These are phyloP conservation scores for Nepenthes gracilis DNA, from an alignment of 148 eudicot species.

Conservation along the genomic window DNA sequence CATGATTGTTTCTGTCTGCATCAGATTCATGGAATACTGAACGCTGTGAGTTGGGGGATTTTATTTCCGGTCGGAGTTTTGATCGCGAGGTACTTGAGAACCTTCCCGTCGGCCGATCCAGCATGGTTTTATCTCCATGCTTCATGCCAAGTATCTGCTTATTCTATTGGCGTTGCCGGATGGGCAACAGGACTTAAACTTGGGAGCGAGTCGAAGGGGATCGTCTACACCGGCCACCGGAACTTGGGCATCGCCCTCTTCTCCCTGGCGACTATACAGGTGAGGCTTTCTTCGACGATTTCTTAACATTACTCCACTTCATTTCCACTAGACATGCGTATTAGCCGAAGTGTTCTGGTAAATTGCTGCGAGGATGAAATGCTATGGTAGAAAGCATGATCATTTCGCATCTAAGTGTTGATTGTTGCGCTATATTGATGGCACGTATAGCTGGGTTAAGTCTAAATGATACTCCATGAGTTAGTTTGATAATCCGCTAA, in stretches of 20 bases:
- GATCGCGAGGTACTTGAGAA: slow-evolving; percentile 63
- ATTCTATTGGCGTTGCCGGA: slow-evolving; percentile 85
- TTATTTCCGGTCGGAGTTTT: slow-evolving; percentile 75
- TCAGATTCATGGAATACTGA: slow-evolving; percentile 89
- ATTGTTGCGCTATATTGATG: too few relatives aligned
- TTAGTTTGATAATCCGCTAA: too few relatives aligned
- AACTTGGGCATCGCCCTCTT: slow-evolving; percentile 81
- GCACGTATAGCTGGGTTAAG: too few relatives aligned
- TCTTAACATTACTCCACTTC: background rate
- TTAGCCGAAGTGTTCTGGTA: too few relatives aligned
- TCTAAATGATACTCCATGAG: too few relatives aligned
- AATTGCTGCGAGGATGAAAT: too few relatives aligned
- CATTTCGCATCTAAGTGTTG: too few relatives aligned
- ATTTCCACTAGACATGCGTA: background rate
- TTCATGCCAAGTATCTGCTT: slow-evolving; percentile 62
- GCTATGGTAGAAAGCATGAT: too few relatives aligned
- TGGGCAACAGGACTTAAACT: slow-evolving; percentile 95
- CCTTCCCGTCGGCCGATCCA: slow-evolving; percentile 72
- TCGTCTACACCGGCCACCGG: slow-evolving; percentile 50
- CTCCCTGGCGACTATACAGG: slow-evolving; percentile 88
- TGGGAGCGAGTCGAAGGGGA: slow-evolving; percentile 56
- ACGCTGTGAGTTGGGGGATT: slow-evolving; percentile 89
- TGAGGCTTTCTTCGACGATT: background rate
- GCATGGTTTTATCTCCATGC: slow-evolving; percentile 86
- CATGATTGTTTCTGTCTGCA: slow-evolving; percentile 2